A percentile compares a stretch with the other conserved stretches of the same genome.
Evolutionary conservation across 176 grass and related monocot species (phyloP).

Genomic region (Phoenix dactylifera): DNA sequence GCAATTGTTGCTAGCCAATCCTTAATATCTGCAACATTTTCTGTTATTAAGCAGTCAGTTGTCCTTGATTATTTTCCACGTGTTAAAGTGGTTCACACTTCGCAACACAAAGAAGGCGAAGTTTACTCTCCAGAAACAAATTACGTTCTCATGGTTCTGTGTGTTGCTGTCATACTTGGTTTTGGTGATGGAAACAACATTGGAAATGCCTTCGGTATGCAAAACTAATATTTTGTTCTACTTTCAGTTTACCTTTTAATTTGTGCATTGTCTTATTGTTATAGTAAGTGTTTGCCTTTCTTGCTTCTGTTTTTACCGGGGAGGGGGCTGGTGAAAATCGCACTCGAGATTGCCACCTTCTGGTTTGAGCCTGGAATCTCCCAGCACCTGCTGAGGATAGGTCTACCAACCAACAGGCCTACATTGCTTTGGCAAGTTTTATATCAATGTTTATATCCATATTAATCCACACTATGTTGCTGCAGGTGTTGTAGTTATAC

Average conservation of each 20-base stretch:
- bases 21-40: constrained; percentile 76
- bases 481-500: constrained; percentile 84
- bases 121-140: constrained; percentile 89
- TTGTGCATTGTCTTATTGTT: not conserved
- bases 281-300: not conserved
- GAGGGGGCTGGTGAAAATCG: too few relatives aligned
- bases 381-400: too few relatives aligned
- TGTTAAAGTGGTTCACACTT: constrained; percentile 30
- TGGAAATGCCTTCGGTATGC: constrained; percentile 70
- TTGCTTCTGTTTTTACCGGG: too few relatives aligned
- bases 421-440: too few relatives aligned
- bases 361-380: too few relatives aligned
- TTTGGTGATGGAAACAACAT: constrained; percentile 76
- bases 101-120: constrained; percentile 66
- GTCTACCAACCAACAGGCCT: too few relatives aligned
- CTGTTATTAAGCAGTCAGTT: constrained; percentile 82
- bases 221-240: not conserved
- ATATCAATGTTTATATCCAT: not conserved
- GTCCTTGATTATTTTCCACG: constrained; percentile 57
- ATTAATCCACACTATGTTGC: constrained; percentile 2
- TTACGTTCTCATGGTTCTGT: constrained; percentile 78
- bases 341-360: too few relatives aligned
- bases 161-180: constrained; percentile 54
- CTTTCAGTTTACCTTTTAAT: not conserved
- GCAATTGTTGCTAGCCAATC: constrained; percentile 86